Percentiles rank a stretch among this genome's conserved stretches.
Evolutionary conservation across 1,139 yeast species (phyloP).

Genomic region (Kodamaea ohmeri): DNA sequence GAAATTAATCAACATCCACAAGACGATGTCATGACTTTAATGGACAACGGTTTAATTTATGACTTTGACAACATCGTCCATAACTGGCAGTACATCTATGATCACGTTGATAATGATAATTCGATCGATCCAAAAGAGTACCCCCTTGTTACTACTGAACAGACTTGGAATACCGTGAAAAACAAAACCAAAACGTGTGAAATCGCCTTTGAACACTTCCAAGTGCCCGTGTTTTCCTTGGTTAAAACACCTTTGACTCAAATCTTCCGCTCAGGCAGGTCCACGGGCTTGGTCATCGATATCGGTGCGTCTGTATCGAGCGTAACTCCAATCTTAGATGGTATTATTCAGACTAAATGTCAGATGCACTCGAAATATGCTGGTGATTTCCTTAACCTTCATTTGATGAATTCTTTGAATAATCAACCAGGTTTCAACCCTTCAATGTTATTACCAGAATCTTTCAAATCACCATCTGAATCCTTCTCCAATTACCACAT

Average conservation of each 20-base stretch:
- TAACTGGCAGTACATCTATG: conserved; percentile 60
- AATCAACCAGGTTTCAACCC: conserved; percentile 22
- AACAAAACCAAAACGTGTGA: conserved; percentile 53
- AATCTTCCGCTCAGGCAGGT: conserved; percentile 64
- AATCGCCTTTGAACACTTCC: conserved; percentile 60
- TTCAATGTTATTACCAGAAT: conserved; percentile 30
- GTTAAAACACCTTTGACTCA: conserved; percentile 71
- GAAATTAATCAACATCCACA: conserved; percentile 43
- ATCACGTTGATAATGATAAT: conserved; percentile 42
- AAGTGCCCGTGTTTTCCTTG: conserved; percentile 66
- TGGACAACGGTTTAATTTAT: conserved; percentile 64
- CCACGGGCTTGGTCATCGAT: conserved; percentile 67
- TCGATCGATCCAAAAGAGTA: conserved; percentile 49
- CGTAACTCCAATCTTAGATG: conserved; percentile 72
- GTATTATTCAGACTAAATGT: conserved; percentile 61
- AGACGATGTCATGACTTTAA: conserved; percentile 57
- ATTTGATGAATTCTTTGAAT: conserved; percentile 42
- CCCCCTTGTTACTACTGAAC: conserved; percentile 67
- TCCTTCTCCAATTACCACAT: conserved; percentile 50
- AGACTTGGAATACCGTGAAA: conserved; percentile 57
- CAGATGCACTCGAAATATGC: conserved; percentile 60
- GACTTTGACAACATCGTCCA: conserved; percentile 60
- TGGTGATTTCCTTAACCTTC: conserved; percentile 66
- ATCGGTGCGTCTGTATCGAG: conserved; percentile 60
- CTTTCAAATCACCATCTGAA: conserved; percentile 28